A percentile compares a stretch with the other conserved stretches of the same genome.
phyloP scores from a whole-genome alignment of 768 basidiomycete species.

The Phallus indusiatus region DNA sequence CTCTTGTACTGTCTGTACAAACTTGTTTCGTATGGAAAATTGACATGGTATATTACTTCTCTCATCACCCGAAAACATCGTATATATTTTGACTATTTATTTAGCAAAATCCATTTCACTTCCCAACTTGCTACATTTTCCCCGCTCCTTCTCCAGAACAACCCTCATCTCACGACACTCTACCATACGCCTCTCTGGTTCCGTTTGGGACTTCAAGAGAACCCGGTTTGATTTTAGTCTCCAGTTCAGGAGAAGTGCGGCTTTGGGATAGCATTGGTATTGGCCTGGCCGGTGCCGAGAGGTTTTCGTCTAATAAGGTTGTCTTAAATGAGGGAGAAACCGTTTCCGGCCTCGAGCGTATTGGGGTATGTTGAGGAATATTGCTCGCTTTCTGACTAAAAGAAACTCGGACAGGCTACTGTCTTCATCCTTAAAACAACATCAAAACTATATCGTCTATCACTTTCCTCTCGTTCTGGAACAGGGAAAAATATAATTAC shows the following conservation, averaged over 20 bases:
- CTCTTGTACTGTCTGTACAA: neutral
- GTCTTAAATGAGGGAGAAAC: constrained; percentile 45
- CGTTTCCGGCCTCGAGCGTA: constrained; percentile 57
- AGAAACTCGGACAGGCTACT: constrained; percentile 27
- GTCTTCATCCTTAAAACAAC: constrained; percentile 5
- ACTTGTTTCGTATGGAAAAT: constrained; percentile 10
- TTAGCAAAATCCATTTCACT: constrained; percentile 2
- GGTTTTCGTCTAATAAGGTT: constrained; percentile 42
- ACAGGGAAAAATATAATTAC: constrained; percentile 3
- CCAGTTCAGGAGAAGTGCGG: constrained; percentile 58
- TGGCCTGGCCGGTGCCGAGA: constrained; percentile 72
- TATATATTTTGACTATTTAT: neutral
- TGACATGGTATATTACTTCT: neutral
- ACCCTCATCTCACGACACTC: constrained; percentile 19
- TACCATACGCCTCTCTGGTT: constrained; percentile 44
- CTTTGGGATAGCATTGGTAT: constrained; percentile 87
- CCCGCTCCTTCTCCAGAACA: constrained; percentile 6
- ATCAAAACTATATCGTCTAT: constrained; percentile 5
- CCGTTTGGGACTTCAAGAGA: constrained; percentile 62
- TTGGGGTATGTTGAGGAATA: constrained; percentile 40
- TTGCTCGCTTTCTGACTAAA: neutral
- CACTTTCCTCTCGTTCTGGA: constrained; percentile 6
- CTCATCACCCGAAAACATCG: neutral
- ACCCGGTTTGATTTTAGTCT: constrained; percentile 78
- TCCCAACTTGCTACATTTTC: constrained; percentile 11